phyloP scores from a whole-genome alignment of 257 asterid species.

The Primulina tabacum region DNA sequence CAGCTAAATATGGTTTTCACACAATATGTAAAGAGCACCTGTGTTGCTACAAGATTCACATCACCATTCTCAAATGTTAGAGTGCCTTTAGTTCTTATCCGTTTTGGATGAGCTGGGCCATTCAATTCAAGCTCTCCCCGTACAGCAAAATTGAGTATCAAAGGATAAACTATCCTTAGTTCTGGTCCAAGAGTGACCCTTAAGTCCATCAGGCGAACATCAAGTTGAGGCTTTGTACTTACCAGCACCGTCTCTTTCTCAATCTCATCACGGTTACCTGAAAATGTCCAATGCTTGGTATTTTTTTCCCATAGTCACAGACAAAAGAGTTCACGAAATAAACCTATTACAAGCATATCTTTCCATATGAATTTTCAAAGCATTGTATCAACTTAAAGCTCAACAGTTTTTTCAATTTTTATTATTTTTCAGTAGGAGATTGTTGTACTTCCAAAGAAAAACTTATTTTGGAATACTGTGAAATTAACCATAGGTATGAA shows the following conservation, averaged over 20 bases:
- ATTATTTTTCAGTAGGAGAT: not conserved
- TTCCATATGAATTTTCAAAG: not conserved
- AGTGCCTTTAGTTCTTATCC: conserved; percentile 89
- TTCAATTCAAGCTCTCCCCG: conserved; percentile 97
- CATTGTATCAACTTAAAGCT: not conserved
- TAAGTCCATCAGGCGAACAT: conserved; percentile 75
- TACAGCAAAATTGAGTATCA: conserved; percentile 93
- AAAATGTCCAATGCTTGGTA: conserved; percentile 23
- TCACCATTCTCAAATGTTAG: conserved; percentile 91
- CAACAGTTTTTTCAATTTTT: not conserved
- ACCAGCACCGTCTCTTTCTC: conserved; percentile 73
- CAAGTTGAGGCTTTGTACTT: conserved; percentile 76
- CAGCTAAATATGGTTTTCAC: conserved; percentile 19
- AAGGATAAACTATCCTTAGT: conserved; percentile 83
- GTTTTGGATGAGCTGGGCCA: conserved; percentile 90
- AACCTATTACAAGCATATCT: conserved; percentile 11
- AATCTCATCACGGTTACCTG: conserved; percentile 75
- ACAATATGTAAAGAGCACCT: conserved; percentile 42
- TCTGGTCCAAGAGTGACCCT: conserved; percentile 91
- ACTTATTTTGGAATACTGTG: too few relatives aligned
- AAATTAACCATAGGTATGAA: conserved; percentile 11
- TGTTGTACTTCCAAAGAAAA: not conserved
- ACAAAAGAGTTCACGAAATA: conserved; percentile 13
- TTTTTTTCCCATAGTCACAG: conserved; percentile 13
- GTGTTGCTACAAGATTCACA: conserved; percentile 98